Evolutionary conservation across 345 rosid species (phyloP), one percentile per base, ranked within the genome.

Genomic region (Clausena lansium): DNA sequence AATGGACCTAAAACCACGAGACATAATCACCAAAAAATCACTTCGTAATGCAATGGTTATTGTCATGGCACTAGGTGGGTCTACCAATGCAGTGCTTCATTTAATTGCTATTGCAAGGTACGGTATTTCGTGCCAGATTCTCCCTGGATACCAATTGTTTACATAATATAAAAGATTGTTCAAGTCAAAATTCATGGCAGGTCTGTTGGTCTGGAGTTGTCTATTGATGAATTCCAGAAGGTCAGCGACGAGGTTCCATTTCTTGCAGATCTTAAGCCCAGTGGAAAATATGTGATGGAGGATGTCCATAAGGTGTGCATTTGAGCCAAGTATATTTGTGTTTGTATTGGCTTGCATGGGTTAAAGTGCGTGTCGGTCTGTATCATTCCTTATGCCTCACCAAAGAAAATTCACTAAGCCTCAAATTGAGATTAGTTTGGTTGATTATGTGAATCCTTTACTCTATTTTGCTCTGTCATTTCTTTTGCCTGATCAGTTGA

Each of bases 201-300:
- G 95, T 96, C 99, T 80, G 98, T 96, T 68, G 99, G 97, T 80
- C 82, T 96, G 81, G 90, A 92, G 71, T 89, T 96, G 79, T 87
- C 93, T 27, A 93, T 94, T 54, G 94, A 94, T 77, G 99, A 96
- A 85, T 96, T 96, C 85, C 99, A 96, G 89, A 94, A 91, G 85
- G 92, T 96, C 61, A 96, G 98, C 70, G 93, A 96, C 67, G 85
- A 87, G 35, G 91, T 96, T 81, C 99, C 99, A 6, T 91, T 96
- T 83, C 91, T 96, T 76, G 98, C 97, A 9, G 98, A 96, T 87
- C 91, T 96, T 66, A 94, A 92, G 86, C 99, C 99, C 47, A 96
- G 99, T 81, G 99, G 99, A 13, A 96, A 91, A 82, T 94, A 92
- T 83, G 99, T 96, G 73, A 96, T 96, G 98, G 99, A 94, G 77